These are phyloP conservation scores for Lepidium aucheri DNA, from an alignment of 345 rosid species.

Conservation along the genomic window DNA sequence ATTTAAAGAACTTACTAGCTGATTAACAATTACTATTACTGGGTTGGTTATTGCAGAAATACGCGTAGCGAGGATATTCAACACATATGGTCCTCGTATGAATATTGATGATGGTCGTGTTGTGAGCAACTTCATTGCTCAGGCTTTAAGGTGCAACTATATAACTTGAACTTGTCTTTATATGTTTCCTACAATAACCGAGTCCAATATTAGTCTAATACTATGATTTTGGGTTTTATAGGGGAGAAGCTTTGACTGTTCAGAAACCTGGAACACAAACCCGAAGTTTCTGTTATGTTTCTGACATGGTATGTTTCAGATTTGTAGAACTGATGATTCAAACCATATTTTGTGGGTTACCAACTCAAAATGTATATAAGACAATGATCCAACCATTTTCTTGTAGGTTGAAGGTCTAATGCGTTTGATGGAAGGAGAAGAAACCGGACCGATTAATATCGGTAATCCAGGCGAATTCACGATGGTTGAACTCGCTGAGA, in stretches of 20 bases:
- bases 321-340: no score
- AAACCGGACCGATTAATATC: constrained; percentile 86
- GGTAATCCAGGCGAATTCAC: constrained; percentile 98
- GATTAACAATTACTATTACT: neutral
- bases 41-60: constrained; percentile 38
- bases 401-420: constrained; percentile 87
- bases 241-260: constrained; percentile 81
- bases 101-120: constrained; percentile 96
- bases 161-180: neutral
- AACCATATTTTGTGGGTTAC: no score
- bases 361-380: neutral
- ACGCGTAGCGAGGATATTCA: constrained; percentile 83
- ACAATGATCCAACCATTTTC: neutral
- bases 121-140: constrained; percentile 96
- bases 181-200: neutral
- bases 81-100: constrained; percentile 97
- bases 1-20: neutral
- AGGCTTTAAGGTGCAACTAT: constrained; percentile 71
- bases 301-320: constrained; percentile 65
- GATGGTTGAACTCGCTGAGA: constrained; percentile 81
- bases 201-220: neutral
- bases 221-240: constrained; percentile 18
- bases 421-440: constrained; percentile 87
- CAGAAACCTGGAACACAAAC: constrained; percentile 97
- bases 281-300: constrained; percentile 91